A percentile compares a stretch with the other conserved stretches of the same genome.
Evolutionary conservation across 2,329 filamentous ascomycete species (phyloP).

Genomic region (Colletotrichum agaves): DNA sequence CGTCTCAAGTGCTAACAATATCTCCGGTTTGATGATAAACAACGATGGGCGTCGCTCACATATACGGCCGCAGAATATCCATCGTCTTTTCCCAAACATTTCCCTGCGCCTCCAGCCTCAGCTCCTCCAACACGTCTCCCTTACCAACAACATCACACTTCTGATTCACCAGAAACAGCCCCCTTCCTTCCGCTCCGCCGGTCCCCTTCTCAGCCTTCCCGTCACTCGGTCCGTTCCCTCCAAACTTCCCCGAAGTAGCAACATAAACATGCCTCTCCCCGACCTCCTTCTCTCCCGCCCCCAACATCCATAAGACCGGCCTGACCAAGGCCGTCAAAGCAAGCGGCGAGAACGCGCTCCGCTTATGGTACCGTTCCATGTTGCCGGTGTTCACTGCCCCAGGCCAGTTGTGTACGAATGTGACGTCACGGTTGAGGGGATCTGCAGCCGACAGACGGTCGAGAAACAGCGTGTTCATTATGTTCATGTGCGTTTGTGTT

Average conservation of each 20-base stretch:
- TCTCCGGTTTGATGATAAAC: background rate
- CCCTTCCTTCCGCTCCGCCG: background rate
- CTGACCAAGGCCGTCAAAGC: conserved; percentile 26
- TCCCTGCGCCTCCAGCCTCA: conserved; percentile 22
- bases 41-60: background rate
- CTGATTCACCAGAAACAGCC: conserved; percentile 29
- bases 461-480: conserved; percentile 42
- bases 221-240: conserved; percentile 3
- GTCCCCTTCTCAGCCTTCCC: conserved; percentile 1
- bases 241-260: conserved; percentile 24
- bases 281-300: conserved; percentile 9
- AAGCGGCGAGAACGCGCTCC: conserved; percentile 14
- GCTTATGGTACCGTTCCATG: conserved; percentile 14
- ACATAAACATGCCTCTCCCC: conserved; percentile 35
- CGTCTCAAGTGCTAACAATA: background rate
- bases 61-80: conserved; percentile 33
- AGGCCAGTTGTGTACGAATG: conserved; percentile 46
- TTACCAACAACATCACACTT: conserved; percentile 30
- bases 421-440: conserved; percentile 32
- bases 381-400: conserved; percentile 44
- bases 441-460: conserved; percentile 40
- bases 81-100: conserved; percentile 37
- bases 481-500: conserved; percentile 34
- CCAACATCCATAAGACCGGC: conserved; percentile 28
- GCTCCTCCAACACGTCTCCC: background rate